Evolutionary conservation across 1,284 basidiomycete species (phyloP), one percentile per base, ranked within the genome.

Genomic region (Malassezia yamatoensis): DNA sequence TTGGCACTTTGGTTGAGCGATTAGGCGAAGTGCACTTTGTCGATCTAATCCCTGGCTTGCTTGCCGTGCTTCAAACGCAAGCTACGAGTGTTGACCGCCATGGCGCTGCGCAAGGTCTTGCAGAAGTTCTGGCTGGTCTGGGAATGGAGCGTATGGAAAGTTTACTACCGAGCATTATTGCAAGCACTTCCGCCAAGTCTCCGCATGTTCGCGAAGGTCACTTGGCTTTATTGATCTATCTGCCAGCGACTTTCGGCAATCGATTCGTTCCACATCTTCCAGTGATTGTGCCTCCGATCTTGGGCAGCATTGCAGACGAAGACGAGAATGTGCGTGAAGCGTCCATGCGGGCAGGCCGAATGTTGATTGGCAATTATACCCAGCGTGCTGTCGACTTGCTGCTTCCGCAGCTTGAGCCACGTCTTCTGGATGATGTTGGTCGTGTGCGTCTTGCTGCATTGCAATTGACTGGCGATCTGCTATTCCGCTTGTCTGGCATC

Each of bases 401-500:
- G 5, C 79, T 99, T 29, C 94, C 93, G 3, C 90, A 96, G 75
- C 83, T 99, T 46, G 91, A 98, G 76, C 82, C 81, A 48, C 90
- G 91, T 6, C 88, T 98, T 83, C 91, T 96, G 75, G 91, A 96
- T 76, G 79, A 85, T 49, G 84, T 85, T 39, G 96, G 91, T 91
- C 84, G 93, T 33, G 96, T 96, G 73, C 81, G 93, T 70, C 88
- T 93, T 76, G 73, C 71, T 35, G 96, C 91, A 20, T 87, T 98
- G 70, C 90, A 91, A 13, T 83, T 98, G 63, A 87, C 94, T 37
- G 91, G 91, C 67, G 94, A 98, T 75, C 79, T 98, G 6, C 79
- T 98, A 24, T 98, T 96, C 86, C 89, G 91, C 72, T 85, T 98
- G n/a, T 89, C 91, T 16, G 94, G 94, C 56, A 96, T 99, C 72